A percentile compares a stretch with the other conserved stretches of the same genome.
Evolutionary conservation across 1,139 yeast species (phyloP).

Genomic region (Yamadazyma dushanensis): DNA sequence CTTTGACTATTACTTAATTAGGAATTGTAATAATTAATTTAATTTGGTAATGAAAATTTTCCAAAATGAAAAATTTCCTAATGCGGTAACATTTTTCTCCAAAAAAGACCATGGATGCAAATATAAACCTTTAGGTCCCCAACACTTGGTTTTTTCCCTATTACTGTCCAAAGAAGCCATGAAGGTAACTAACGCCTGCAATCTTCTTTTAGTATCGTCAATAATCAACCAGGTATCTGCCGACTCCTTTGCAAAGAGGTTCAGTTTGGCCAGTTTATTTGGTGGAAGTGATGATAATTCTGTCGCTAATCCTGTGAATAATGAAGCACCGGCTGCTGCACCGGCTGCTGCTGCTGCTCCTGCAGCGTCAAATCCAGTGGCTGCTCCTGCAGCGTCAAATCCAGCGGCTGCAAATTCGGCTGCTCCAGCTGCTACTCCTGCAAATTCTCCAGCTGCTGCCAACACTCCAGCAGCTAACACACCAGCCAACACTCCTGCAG

Average conservation of each 20-base stretch:
- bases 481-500: constrained; percentile 9
- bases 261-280: constrained; percentile 15
- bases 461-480: no score
- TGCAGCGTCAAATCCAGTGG: no score
- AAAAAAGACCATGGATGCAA: constrained; percentile 3
- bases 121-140: constrained; percentile 5
- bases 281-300: constrained; percentile 9
- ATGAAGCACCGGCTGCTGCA: constrained; percentile 8
- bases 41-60: no score
- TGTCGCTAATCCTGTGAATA: constrained; percentile 4
- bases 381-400: constrained; percentile 10
- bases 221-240: constrained; percentile 15
- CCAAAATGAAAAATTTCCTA: constrained; percentile 5
- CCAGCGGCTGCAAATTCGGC: no score
- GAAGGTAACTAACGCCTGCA: constrained; percentile 16
- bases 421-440: no score
- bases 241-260: constrained; percentile 14
- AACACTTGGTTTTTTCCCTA: neutral
- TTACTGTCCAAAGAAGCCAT: constrained; percentile 7
- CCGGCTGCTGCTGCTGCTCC: constrained; percentile 12
- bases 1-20: constrained; percentile 18
- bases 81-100: constrained; percentile 5
- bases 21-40: constrained; percentile 17
- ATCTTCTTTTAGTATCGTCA: constrained; percentile 15
- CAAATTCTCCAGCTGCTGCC: no score